phyloP scores from a whole-genome alignment of 202 grass and related monocot genomes.

The Musa balbisiana region DNA sequence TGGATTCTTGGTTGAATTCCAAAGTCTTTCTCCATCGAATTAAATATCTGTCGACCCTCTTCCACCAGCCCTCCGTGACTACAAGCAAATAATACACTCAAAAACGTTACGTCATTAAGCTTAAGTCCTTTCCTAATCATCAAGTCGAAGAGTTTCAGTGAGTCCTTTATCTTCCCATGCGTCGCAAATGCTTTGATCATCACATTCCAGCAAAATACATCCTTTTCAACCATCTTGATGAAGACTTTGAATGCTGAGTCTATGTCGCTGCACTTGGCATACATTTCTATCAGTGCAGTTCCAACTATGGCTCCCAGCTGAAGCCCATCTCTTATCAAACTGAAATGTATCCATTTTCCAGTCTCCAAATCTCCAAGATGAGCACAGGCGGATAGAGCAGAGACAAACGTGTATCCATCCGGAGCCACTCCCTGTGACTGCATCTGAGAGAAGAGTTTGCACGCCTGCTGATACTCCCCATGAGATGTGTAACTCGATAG shows the following conservation, averaged over 20 bases:
- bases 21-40: conserved; percentile 27
- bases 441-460: conserved; percentile 31
- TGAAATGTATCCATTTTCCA: conserved; percentile 46
- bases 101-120: conserved; percentile 41
- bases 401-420: conserved; percentile 31
- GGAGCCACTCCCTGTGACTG: conserved; percentile 27
- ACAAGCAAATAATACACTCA: conserved; percentile 39
- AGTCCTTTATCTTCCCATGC: conserved; percentile 26
- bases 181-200: conserved; percentile 41
- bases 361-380: conserved; percentile 30
- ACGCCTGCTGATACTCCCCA: conserved; percentile 27
- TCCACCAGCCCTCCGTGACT: conserved; percentile 24
- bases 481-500: conserved; percentile 38
- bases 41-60: conserved; percentile 27
- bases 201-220: conserved; percentile 47
- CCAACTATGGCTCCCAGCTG: conserved; percentile 25
- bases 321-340: conserved; percentile 33
- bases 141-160: conserved; percentile 33
- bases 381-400: conserved; percentile 29
- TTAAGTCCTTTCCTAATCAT: conserved; percentile 26
- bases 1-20: conserved; percentile 22
- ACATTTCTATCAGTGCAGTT: conserved; percentile 41
- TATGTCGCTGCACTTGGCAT: conserved; percentile 42
- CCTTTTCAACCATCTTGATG: conserved; percentile 34
- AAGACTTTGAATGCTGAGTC: conserved; percentile 28